phyloP scores from a whole-genome alignment of 2,329 filamentous ascomycete genomes.

The Venturia pyrina region DNA sequence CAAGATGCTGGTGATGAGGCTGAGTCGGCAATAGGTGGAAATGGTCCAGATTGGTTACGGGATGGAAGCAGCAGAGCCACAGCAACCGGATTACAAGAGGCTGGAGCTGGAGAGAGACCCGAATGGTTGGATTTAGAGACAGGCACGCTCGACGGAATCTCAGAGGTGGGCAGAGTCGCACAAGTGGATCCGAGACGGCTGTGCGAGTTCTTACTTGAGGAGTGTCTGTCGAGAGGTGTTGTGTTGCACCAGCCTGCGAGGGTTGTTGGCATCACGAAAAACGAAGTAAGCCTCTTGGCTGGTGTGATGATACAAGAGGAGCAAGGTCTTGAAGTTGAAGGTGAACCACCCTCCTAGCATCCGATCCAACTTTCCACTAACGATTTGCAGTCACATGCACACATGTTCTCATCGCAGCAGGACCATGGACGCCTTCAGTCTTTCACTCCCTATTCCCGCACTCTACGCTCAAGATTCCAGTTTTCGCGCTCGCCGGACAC shows the following conservation, averaged over 20 bases:
- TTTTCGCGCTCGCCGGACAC: constrained; percentile 58
- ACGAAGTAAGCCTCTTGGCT: constrained; percentile 41
- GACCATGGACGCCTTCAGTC: constrained; percentile 61
- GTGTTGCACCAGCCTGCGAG: constrained; percentile 54
- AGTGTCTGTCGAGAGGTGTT: constrained; percentile 51
- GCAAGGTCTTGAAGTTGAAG: constrained; percentile 22
- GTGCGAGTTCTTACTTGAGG: constrained; percentile 53
- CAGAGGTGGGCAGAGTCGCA: constrained; percentile 49
- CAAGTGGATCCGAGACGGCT: constrained; percentile 61
- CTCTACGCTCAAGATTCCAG: constrained; percentile 42
- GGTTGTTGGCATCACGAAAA: constrained; percentile 42
- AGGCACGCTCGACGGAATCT: constrained; percentile 51
- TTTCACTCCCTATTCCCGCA: constrained; percentile 54
- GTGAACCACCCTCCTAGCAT: neutral
- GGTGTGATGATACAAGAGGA: constrained; percentile 41
- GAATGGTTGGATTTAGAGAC: constrained; percentile 48
- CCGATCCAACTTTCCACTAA: neutral
- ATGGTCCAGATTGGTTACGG: constrained; percentile 55
- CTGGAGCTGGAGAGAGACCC: constrained; percentile 32
- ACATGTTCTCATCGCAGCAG: constrained; percentile 56
- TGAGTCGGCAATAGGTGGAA: constrained; percentile 29
- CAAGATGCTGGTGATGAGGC: constrained; percentile 30
- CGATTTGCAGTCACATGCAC: constrained; percentile 47
- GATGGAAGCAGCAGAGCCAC: constrained; percentile 54
- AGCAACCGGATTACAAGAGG: constrained; percentile 31